Evolutionary conservation across 176 grass and related monocot species (phyloP).

Genomic region (Carex scoparia): DNA sequence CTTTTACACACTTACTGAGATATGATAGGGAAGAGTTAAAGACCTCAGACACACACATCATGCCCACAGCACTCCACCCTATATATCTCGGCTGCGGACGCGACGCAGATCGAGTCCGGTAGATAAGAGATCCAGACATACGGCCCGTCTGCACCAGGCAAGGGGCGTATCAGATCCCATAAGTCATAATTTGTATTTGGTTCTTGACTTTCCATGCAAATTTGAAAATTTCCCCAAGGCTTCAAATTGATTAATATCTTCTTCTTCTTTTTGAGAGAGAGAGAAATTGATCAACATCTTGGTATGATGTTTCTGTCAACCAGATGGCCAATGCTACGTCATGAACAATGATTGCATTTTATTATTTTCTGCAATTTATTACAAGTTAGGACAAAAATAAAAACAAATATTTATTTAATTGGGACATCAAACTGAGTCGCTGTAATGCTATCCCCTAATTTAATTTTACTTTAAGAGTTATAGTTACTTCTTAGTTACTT

Average conservation of each 20-base stretch:
- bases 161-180: neutral
- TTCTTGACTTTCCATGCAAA: neutral
- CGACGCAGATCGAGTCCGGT: too few relatives aligned
- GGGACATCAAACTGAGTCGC: neutral
- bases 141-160: too few relatives aligned
- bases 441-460: neutral
- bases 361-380: neutral
- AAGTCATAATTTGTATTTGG: neutral
- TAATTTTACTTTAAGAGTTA: neutral
- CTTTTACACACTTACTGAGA: too few relatives aligned
- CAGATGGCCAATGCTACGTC: neutral
- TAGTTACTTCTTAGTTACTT: neutral
- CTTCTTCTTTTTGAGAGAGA: too few relatives aligned
- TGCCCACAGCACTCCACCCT: too few relatives aligned
- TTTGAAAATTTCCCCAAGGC: neutral
- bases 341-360: constrained; percentile 2
- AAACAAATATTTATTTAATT: neutral
- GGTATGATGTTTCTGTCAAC: neutral
- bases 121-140: too few relatives aligned
- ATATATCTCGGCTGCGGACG: too few relatives aligned
- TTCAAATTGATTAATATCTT: neutral
- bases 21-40: too few relatives aligned
- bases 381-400: neutral
- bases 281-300: neutral
- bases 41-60: too few relatives aligned